Evolutionary conservation across 768 basidiomycete species (phyloP).

Genomic region (Tulasnella sp.): DNA sequence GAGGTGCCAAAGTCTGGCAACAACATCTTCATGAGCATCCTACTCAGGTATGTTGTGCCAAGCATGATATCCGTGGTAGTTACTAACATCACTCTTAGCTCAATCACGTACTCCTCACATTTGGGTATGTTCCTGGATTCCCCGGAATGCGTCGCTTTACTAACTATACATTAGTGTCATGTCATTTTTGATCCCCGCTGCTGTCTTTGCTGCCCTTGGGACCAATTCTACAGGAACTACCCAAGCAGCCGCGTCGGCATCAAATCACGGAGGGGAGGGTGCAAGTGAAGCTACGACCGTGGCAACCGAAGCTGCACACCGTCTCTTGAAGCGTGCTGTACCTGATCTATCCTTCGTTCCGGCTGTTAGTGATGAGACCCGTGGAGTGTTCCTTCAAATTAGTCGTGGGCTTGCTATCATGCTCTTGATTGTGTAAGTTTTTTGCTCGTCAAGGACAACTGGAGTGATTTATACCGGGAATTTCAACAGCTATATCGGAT

Average conservation of each 20-base stretch:
- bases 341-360: conserved; percentile 14
- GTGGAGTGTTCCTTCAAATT: conserved; percentile 41
- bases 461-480: neutral
- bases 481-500: conserved; percentile 34
- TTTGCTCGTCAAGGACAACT: neutral
- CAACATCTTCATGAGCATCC: conserved; percentile 36
- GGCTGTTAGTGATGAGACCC: conserved; percentile 33
- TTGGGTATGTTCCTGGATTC: neutral
- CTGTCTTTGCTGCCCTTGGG: conserved; percentile 47
- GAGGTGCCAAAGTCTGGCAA: conserved; percentile 49
- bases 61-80: neutral
- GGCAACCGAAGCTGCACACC: too few species aligned
- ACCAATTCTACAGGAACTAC: neutral
- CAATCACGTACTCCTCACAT: conserved; percentile 29
- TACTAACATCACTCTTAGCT: conserved; percentile 52
- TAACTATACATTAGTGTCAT: conserved; percentile 36
- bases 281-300: too few species aligned
- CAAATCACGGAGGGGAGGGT: too few species aligned
- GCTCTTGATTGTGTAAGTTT: conserved; percentile 30
- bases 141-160: neutral
- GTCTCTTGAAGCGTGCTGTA: too few species aligned
- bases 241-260: neutral
- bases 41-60: neutral
- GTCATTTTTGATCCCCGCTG: conserved; percentile 49
- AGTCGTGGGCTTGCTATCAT: conserved; percentile 54